Evolutionary conservation across 1,284 basidiomycete genomes (phyloP).

Genomic region (Trametes versicolor): DNA sequence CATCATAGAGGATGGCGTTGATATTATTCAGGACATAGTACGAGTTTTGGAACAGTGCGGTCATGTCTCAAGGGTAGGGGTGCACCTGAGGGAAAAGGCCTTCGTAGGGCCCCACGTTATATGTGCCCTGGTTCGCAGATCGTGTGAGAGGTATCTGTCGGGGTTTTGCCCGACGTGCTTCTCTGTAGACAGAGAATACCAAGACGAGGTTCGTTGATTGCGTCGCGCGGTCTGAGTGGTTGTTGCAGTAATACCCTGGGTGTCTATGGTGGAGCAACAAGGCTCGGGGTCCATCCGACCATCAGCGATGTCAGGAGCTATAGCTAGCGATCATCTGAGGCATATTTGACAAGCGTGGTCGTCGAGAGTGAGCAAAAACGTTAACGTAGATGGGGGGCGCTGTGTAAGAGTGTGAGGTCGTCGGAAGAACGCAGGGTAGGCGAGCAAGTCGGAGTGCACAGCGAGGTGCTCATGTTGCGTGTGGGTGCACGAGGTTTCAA

Average conservation of each 20-base stretch:
- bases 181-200: not conserved
- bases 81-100: not conserved
- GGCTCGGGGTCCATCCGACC: not conserved
- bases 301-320: not conserved
- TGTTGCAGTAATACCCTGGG: not conserved
- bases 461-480: too few relatives aligned
- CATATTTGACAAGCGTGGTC: not conserved
- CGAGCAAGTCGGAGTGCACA: too few relatives aligned
- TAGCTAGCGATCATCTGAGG: not conserved
- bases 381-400: too few relatives aligned
- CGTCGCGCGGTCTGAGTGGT: not conserved
- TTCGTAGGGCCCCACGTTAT: not conserved
- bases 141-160: not conserved
- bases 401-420: too few relatives aligned
- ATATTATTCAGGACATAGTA: slow-evolving; percentile 20
- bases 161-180: not conserved
- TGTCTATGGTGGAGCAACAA: not conserved
- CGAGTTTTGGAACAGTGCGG: slow-evolving; percentile 17
- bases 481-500: too few relatives aligned
- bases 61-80: not conserved
- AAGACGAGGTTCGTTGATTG: not conserved
- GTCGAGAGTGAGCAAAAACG: not conserved
- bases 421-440: too few relatives aligned
- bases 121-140: not conserved
- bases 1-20: slow-evolving; percentile 23